Percentiles rank a stretch among this genome's conserved stretches.
Conservation (phyloP, 768 basidiomycete species). For the Leucosporidium yakuticum region DNA sequence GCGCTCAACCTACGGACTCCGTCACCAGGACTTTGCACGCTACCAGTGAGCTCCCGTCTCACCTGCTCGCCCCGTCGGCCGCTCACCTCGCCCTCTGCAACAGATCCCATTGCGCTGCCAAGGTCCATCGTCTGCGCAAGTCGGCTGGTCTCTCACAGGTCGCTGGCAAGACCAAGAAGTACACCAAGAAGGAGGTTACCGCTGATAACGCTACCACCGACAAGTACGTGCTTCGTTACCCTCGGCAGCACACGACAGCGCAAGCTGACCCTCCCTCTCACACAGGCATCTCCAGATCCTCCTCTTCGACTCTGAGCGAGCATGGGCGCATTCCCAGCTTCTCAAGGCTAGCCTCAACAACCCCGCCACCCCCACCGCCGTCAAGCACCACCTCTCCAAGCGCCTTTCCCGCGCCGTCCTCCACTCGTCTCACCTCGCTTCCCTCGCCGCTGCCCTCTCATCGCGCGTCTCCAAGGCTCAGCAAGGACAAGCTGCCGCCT, state of each 20-base stretch:
- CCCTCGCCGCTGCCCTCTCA: conserved; percentile 58
- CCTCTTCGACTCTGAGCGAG: conserved; percentile 83
- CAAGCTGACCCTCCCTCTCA: conserved; percentile 24
- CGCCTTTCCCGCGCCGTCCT: conserved; percentile 72
- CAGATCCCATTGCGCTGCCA: conserved; percentile 87
- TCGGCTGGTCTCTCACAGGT: conserved; percentile 79
- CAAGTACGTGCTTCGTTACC: conserved; percentile 56
- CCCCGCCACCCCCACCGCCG: conserved; percentile 52
- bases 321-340: conserved; percentile 84
- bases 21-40: conserved; percentile 78
- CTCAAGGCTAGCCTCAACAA: conserved; percentile 55
- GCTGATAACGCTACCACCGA: conserved; percentile 70
- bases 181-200: conserved; percentile 71
- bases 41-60: conserved; percentile 57
- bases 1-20: conserved; percentile 79
- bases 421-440: conserved; percentile 71
- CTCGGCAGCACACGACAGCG: background rate
- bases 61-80: background rate
- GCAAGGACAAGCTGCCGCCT: conserved; percentile 65
- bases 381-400: conserved; percentile 63
- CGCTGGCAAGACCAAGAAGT: conserved; percentile 64
- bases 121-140: conserved; percentile 79
- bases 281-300: conserved; percentile 59
- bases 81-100: background rate
- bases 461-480: conserved; percentile 44